A percentile compares a stretch with the other conserved stretches of the same genome.
Conservation (phyloP, 2,329 filamentous ascomycete species). For the Diaporthe helianthi region DNA sequence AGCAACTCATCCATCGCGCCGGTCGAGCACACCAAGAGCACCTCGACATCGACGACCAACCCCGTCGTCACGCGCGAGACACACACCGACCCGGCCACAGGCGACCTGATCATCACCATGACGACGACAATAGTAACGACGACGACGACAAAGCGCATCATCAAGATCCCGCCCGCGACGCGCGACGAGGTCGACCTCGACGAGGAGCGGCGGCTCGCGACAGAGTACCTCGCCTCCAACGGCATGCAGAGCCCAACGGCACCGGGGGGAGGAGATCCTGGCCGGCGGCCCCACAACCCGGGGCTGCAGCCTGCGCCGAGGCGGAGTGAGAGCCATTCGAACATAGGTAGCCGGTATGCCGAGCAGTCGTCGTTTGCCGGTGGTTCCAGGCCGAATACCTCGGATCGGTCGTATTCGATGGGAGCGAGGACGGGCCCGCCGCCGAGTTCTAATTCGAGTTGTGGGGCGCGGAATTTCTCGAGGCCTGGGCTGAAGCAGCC, state of each 20-base stretch:
- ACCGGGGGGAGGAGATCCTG: no score
- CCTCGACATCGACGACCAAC: not conserved
- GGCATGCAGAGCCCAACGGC: not conserved
- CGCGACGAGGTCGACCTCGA: not conserved
- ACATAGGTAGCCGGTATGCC: not conserved
- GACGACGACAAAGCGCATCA: not conserved
- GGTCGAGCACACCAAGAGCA: conserved; percentile 1
- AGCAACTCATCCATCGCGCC: conserved; percentile 12
- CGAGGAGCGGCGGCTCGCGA: conserved; percentile 3
- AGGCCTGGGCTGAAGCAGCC: not conserved
- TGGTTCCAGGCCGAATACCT: not conserved
- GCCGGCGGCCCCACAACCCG: not conserved
- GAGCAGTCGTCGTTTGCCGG: conserved; percentile 12
- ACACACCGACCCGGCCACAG: not conserved
- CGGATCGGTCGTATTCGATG: not conserved
- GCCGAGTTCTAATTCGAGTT: not conserved
- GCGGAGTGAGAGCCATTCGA: not conserved
- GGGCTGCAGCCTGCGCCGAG: not conserved
- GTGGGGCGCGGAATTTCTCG: not conserved
- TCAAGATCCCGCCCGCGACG: not conserved
- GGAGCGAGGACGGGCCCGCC: conserved; percentile 8
- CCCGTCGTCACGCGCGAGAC: conserved; percentile 5
- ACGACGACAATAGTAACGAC: not conserved
- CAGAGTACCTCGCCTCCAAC: conserved; percentile 4
- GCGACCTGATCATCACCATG: not conserved